phyloP scores from a whole-genome alignment of 1,284 basidiomycete genomes.

The Clitocybe nebularis region DNA sequence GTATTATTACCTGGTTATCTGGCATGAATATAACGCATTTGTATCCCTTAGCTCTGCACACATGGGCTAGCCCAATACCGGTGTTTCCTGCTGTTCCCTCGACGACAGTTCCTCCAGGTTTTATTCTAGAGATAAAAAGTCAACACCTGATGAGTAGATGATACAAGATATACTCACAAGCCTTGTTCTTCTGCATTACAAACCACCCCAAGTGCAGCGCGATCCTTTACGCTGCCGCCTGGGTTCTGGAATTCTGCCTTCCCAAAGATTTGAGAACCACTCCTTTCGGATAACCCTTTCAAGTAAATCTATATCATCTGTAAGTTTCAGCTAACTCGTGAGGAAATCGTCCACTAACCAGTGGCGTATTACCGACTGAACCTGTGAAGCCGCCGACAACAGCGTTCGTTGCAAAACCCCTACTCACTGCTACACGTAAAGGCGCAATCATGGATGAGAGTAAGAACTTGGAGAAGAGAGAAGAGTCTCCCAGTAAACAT shows the following conservation, averaged over 20 bases:
- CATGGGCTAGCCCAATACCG: constrained; percentile 93
- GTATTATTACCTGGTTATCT: constrained; percentile 71
- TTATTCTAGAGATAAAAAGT: constrained; percentile 51
- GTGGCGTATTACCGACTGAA: constrained; percentile 91
- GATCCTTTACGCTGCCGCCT: constrained; percentile 98
- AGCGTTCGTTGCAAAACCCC: constrained; percentile 50
- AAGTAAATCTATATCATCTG: constrained; percentile 67
- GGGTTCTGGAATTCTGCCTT: constrained; percentile 99
- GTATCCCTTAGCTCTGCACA: constrained; percentile 91
- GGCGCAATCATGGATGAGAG: constrained; percentile 33
- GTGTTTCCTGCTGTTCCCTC: constrained; percentile 99
- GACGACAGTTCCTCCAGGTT: constrained; percentile 92
- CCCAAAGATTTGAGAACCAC: constrained; percentile 86
- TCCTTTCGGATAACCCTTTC: constrained; percentile 81
- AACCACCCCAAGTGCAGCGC: constrained; percentile 90
- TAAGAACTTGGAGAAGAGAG: neutral
- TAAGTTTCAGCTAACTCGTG: neutral
- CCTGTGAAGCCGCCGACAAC: constrained; percentile 81
- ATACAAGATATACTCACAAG: constrained; percentile 41
- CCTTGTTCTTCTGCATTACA: constrained; percentile 87
- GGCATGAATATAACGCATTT: constrained; percentile 99
- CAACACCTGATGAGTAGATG: constrained; percentile 3
- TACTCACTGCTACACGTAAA: constrained; percentile 30
- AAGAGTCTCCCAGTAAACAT: constrained; percentile 1
- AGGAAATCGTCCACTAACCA: constrained; percentile 49